Percentiles rank a stretch among this genome's conserved stretches.
Evolutionary conservation across 177 flowering plant species (phyloP).

Genomic region (Vitis hybrid): DNA sequence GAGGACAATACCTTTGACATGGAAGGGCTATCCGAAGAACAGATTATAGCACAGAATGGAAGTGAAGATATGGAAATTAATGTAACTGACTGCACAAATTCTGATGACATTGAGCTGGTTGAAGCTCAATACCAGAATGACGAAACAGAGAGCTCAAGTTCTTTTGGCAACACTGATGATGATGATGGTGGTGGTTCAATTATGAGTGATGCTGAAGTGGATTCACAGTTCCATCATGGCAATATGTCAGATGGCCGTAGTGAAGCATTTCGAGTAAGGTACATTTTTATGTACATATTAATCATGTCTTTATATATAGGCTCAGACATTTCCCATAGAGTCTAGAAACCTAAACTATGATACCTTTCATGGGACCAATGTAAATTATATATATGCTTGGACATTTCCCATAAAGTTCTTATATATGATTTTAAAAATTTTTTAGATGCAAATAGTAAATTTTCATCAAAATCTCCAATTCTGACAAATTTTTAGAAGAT

Average conservation of each 20-base stretch:
- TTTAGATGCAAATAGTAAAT: no score
- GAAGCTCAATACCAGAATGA: conserved; percentile 22
- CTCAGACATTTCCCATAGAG: neutral
- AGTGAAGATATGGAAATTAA: conserved; percentile 35
- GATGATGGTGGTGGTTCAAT: conserved; percentile 25
- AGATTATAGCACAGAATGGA: conserved; percentile 2
- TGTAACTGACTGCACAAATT: conserved; percentile 20
- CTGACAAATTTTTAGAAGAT: no score
- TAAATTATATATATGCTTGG: no score
- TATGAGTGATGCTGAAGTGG: conserved; percentile 38
- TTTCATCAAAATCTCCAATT: no score
- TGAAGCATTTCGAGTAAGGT: conserved; percentile 32
- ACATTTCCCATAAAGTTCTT: no score
- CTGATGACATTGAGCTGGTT: conserved; percentile 10
- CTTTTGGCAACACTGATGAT: conserved; percentile 48
- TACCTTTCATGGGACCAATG: no score
- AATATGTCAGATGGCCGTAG: conserved; percentile 19
- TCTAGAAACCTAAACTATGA: no score
- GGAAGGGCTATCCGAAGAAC: conserved; percentile 18
- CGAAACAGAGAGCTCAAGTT: conserved; percentile 48
- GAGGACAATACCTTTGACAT: conserved; percentile 20
- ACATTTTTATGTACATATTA: conserved; percentile 1
- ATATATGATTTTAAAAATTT: no score
- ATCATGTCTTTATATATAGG: neutral
- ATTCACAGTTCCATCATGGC: conserved; percentile 26